phyloP scores from a whole-genome alignment of 2,329 filamentous ascomycete genomes.

The Basipetospora sp. region DNA sequence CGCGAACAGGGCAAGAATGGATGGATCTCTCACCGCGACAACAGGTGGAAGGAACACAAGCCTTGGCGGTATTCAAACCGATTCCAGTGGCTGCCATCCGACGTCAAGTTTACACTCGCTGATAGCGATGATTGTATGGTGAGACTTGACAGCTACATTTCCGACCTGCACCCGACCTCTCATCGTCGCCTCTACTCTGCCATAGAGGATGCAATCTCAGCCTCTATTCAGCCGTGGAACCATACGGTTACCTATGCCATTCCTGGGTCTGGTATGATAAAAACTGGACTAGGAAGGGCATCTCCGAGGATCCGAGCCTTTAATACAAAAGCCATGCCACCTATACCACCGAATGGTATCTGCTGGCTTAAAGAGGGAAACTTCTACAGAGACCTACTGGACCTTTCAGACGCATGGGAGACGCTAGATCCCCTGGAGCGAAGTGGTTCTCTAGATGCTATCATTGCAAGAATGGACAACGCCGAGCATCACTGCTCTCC shows the following conservation, averaged over 20 bases:
- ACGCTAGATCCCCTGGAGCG: not conserved
- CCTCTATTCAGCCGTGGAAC: conserved; percentile 7
- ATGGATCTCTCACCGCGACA: no score
- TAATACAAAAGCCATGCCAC: not conserved
- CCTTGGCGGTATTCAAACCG: conserved; percentile 11
- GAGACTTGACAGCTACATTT: conserved; percentile 9
- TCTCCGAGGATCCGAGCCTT: conserved; percentile 3
- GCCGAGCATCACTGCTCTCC: not conserved
- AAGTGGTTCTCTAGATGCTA: not conserved
- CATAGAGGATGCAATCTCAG: conserved; percentile 8
- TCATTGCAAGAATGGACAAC: conserved; percentile 1
- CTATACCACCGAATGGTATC: not conserved
- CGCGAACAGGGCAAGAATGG: not conserved
- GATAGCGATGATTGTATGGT: conserved; percentile 5
- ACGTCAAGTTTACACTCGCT: conserved; percentile 1
- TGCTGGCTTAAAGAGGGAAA: conserved; percentile 2
- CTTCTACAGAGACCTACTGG: conserved; percentile 2
- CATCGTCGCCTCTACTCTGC: conserved; percentile 8
- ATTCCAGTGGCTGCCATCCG: conserved; percentile 34
- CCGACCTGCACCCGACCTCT: conserved; percentile 9
- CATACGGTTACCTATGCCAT: conserved; percentile 1
- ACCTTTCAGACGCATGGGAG: conserved; percentile 1
- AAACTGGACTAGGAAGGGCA: conserved; percentile 1
- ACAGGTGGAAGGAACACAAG: not conserved
- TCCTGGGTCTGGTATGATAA: not conserved